Evolutionary conservation across 192 early-diverging fungal genomes (phyloP).

Genomic region (Backusella mclennaniae): DNA sequence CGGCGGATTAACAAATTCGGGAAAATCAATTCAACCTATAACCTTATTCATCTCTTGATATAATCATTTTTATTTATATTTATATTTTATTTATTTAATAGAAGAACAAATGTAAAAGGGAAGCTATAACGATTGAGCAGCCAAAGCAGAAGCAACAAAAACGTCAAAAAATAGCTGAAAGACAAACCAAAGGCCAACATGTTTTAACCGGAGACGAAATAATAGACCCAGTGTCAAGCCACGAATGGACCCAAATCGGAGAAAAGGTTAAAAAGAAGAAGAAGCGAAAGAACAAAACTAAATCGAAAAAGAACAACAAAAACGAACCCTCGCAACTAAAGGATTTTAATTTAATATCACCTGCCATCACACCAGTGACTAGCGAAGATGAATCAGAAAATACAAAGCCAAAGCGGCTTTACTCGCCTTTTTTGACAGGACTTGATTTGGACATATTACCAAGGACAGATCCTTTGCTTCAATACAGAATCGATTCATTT

Average conservation of each 20-base stretch:
- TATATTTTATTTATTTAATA: neutral
- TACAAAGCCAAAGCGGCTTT: neutral
- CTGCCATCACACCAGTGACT: constrained; percentile 10
- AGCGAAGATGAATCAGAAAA: constrained; percentile 18
- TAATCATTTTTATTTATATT: neutral
- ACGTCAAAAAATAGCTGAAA: constrained; percentile 3
- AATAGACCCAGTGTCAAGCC: neutral
- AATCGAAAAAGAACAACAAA: neutral
- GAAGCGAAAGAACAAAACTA: neutral
- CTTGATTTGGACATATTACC: constrained; percentile 21
- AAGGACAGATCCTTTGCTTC: neutral
- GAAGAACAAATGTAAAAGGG: neutral
- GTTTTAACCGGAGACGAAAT: neutral
- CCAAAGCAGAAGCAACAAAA: neutral
- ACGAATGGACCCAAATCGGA: neutral
- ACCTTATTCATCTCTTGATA: neutral
- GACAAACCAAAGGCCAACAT: neutral
- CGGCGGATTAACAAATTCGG: neutral
- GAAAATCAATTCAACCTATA: neutral
- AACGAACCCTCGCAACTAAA: neutral
- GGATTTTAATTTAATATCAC: neutral
- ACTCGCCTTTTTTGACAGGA: constrained; percentile 18
- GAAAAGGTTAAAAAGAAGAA: constrained; percentile 1
- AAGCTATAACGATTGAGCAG: neutral
- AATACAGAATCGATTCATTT: constrained; percentile 10